Base-by-base conservation (phyloP, 2,329 filamentous ascomycete species). In the Paraphaeosphaeria sporulosa region DNA sequence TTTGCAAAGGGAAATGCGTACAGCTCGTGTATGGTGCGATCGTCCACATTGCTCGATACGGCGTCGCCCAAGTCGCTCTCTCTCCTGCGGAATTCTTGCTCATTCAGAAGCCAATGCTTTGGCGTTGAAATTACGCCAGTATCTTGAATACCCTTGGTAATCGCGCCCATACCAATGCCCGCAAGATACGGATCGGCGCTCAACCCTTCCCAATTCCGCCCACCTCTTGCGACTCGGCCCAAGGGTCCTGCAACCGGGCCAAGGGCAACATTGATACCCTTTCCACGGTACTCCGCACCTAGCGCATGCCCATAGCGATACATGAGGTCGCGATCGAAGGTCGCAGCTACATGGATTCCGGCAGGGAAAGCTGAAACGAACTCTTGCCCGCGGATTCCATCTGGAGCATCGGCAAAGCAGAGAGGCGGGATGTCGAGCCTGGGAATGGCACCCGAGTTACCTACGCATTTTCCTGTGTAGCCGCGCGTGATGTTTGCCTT, bases 171-270 rank as follows among this genome's bases (percentile, higher is more conserved):
- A 1, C 79, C 84, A 58, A 81, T 71, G 2, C 80, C 86, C 63
- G 86, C 84, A 32, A 93, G 83, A 4, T 86, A 86, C 0, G 90
- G 90, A 70, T 93, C 90, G 0, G 66, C 78, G 2, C 90, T 89
- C 65, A 93, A 90, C 0, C 88, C 86, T 72, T 93, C 90, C 90
- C 90, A 93, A 65, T 87, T 90, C 19, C 90, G 84, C 15, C 90
- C 90, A 9, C 89, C 90, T 53, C 87, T 83, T 0, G 89, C 89
- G 69, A 92, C 89, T 8, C 89, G 84, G 2, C 90, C 90, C 1
- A 93, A 73, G 0, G 91, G 87, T 0, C 90, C 90, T 30, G 91
- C 87, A 0, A 85, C 82, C 0, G 90, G 90, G 0, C 90, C 90
- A 6, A 94, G 82, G 64, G 86, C 87, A 56, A 92, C 82, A 70